phyloP scores from a whole-genome alignment of 495 filamentous ascomycete genomes.

The Aspergillus heteromorphus region DNA sequence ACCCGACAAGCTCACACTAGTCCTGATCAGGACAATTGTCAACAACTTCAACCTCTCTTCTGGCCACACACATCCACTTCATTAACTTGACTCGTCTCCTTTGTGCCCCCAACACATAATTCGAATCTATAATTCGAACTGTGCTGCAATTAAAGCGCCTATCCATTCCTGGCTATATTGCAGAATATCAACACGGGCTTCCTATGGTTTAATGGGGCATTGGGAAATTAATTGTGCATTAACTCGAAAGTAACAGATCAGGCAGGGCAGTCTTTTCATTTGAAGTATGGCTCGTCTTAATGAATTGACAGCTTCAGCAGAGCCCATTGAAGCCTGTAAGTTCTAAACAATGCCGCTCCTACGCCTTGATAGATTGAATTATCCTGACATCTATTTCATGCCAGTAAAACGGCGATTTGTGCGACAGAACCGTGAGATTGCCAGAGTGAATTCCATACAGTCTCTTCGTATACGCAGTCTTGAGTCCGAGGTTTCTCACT shows the following conservation, averaged over 20 bases:
- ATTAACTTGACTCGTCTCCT: neutral
- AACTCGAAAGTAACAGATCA: neutral
- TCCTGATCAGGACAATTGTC: constrained; percentile 34
- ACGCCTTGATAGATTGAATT: neutral
- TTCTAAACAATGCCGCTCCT: constrained; percentile 11
- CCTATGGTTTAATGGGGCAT: neutral
- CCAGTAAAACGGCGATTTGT: constrained; percentile 81
- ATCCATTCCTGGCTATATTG: neutral
- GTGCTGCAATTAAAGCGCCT: neutral
- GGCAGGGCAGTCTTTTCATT: neutral
- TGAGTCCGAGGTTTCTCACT: constrained; percentile 75
- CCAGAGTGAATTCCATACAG: constrained; percentile 83
- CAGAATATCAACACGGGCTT: neutral
- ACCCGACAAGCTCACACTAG: constrained; percentile 19
- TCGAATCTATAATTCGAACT: too few species aligned
- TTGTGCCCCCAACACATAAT: neutral
- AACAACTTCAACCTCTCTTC: constrained; percentile 32
- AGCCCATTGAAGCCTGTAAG: constrained; percentile 79
- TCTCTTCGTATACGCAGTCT: constrained; percentile 82
- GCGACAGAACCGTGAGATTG: constrained; percentile 92
- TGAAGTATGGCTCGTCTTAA: constrained; percentile 77
- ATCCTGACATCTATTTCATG: constrained; percentile 6
- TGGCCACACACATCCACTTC: neutral
- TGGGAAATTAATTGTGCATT: neutral
- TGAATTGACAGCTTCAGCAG: constrained; percentile 62